Evolutionary conservation across 1,284 basidiomycete species (phyloP).

Genomic region (Leccinum cinnamomeum): DNA sequence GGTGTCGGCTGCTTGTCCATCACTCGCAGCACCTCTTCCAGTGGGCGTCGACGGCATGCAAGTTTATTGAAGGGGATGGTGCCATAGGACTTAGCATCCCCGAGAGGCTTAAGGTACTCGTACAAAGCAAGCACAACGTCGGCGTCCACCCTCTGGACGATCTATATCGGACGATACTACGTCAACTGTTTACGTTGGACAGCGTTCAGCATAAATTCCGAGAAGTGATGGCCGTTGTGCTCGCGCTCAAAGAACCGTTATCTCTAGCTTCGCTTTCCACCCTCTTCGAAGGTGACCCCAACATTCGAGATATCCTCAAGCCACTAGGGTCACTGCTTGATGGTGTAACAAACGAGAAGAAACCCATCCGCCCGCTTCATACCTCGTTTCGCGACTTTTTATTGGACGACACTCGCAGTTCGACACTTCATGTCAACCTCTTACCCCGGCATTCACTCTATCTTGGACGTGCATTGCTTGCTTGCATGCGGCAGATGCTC

Average conservation of each 20-base stretch:
- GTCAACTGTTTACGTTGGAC: constrained; percentile 18
- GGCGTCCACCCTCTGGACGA: constrained; percentile 19
- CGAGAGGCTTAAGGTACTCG: constrained; percentile 15
- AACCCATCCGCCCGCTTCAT: constrained; percentile 22
- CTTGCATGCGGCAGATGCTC: constrained; percentile 17
- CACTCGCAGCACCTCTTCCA: constrained; percentile 25
- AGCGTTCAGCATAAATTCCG: constrained; percentile 14
- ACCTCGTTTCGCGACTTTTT: constrained; percentile 23
- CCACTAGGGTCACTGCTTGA: constrained; percentile 24
- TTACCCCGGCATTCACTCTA: constrained; percentile 12
- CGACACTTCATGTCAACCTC: constrained; percentile 17
- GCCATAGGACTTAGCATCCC: constrained; percentile 10
- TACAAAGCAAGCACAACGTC: neutral
- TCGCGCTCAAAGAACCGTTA: constrained; percentile 21
- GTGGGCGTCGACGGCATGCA: constrained; percentile 28
- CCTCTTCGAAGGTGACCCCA: constrained; percentile 12
- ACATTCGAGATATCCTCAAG: constrained; percentile 20
- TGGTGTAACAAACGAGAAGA: constrained; percentile 15
- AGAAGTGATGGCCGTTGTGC: constrained; percentile 23
- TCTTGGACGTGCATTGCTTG: constrained; percentile 17
- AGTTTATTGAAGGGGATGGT: constrained; percentile 21
- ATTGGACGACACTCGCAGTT: constrained; percentile 18
- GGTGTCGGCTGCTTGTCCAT: constrained; percentile 20
- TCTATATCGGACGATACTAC: constrained; percentile 20
- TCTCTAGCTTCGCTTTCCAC: constrained; percentile 14